A percentile compares a stretch with the other conserved stretches of the same genome.
Conservation (phyloP, 169 alveolate genomes). For the Plasmodium vivax region DNA sequence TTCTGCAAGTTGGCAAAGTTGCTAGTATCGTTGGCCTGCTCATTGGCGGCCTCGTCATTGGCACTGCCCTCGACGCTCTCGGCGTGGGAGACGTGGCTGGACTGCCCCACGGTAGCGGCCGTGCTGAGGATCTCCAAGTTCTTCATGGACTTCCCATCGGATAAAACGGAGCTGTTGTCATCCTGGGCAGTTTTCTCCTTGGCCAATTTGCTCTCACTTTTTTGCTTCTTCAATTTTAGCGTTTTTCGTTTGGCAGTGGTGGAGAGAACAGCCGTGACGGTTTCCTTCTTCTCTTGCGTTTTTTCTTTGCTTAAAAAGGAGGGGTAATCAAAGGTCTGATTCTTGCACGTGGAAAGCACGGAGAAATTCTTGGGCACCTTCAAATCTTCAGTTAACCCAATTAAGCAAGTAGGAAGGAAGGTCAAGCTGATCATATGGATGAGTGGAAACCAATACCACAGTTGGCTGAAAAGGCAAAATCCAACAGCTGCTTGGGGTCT, state of each 20-base stretch:
- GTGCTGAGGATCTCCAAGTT: constrained; percentile 80
- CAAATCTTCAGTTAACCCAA: constrained; percentile 88
- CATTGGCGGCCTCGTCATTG: constrained; percentile 46
- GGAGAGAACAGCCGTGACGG: constrained; percentile 89
- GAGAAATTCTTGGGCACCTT: constrained; percentile 89
- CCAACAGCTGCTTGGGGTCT: constrained; percentile 96
- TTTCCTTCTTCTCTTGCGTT: constrained; percentile 85
- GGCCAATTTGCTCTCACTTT: constrained; percentile 65
- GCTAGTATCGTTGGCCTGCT: constrained; percentile 82
- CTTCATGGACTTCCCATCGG: constrained; percentile 82
- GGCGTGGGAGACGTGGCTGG: constrained; percentile 81
- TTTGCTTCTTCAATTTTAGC: constrained; percentile 70
- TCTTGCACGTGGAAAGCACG: constrained; percentile 86
- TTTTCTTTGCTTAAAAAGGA: constrained; percentile 83
- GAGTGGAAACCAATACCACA: constrained; percentile 99
- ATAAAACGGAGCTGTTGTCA: constrained; percentile 78
- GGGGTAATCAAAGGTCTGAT: constrained; percentile 84
- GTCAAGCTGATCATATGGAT: constrained; percentile 93
- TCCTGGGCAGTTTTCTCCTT: constrained; percentile 75
- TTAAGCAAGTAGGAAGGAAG: constrained; percentile 93
- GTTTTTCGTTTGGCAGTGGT: constrained; percentile 84
- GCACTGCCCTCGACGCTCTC: constrained; percentile 77
- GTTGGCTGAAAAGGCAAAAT: constrained; percentile 93
- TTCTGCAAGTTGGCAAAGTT: constrained; percentile 47
- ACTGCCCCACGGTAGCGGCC: constrained; percentile 86